Base-by-base conservation (phyloP, 2,329 filamentous ascomycete species). In the Nectriaceae sp. region DNA sequence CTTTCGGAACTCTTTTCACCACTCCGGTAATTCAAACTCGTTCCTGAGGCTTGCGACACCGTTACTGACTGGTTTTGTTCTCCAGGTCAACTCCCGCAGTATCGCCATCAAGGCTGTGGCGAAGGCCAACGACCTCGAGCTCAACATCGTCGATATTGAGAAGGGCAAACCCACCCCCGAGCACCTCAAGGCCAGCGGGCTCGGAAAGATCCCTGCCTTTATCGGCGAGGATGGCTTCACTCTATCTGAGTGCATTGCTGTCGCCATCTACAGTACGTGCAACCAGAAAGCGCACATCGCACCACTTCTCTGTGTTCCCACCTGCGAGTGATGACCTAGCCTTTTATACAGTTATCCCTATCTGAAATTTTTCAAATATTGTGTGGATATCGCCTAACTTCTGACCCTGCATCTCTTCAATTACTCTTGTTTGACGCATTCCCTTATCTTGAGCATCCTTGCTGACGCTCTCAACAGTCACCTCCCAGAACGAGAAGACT, bases 401-500 rank as follows among this genome's bases (percentile, higher is more conserved):
- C 87, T 90, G 87, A 91, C 75, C 71, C 59, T 55, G 51, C 60
- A 60, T 48, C 56, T 50, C 39, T 48, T 53, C 55, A 40, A 56
- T 52, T 54, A 52, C 56, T 46, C 40, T 57, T 54, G 60, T 62
- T 68, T 61, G 65, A 51, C 45, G 24, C 57, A 62, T 57, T 47
- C 41, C 50, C 47, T 52, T 40, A 24, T 43, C 52, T 42, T 67
- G 24, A 29, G 24, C 24, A 29, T 29, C 46, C 53, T 56, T 35
- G 59, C 69, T 75, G 63, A 75, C 65, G 48, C 22, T 59, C 50
- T 53, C 69, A 24, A 54, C 39, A 97, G 94, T 99, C 72, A 91
- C 94, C 67, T 97, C 94, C 65, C 94, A 99, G 80, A 99, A 99
- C 75, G 94, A 97, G 87, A 97, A 97, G 88, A 99, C 94, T 66